Conservation (phyloP, 1,284 basidiomycete genomes). For the Ganoderma meredithae region DNA sequence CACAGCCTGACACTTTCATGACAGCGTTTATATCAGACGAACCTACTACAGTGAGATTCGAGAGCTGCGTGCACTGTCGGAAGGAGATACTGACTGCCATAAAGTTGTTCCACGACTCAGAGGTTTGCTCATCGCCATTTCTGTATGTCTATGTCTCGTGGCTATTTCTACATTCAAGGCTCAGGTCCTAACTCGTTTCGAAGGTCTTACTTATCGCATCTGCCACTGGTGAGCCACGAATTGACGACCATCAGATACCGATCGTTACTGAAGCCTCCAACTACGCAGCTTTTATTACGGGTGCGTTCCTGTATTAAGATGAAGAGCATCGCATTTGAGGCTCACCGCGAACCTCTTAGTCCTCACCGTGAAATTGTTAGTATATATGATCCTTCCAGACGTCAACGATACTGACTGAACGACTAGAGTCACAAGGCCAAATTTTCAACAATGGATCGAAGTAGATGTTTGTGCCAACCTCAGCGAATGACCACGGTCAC, state of each 20-base stretch:
- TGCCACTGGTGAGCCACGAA: neutral
- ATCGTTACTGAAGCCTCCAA: neutral
- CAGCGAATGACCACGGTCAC: no score
- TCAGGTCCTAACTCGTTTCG: neutral
- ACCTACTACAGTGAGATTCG: constrained; percentile 3
- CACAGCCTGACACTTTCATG: neutral
- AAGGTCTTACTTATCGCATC: neutral
- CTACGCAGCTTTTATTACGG: neutral
- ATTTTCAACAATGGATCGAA: neutral
- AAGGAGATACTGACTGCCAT: neutral
- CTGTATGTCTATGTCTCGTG: neutral
- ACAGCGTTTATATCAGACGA: constrained; percentile 4
- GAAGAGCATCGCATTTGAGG: no score
- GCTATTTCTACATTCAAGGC: neutral
- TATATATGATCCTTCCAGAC: neutral
- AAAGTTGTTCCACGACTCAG: neutral
- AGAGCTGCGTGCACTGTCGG: no score
- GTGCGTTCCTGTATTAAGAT: neutral
- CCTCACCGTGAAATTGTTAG: neutral
- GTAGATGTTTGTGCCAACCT: neutral
- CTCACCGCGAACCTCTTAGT: neutral
- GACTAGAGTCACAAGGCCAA: neutral
- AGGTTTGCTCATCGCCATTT: neutral
- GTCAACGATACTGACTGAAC: neutral
- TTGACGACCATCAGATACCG: neutral